Evolutionary conservation across 495 filamentous ascomycete species (phyloP).

Genomic region (Aspergillus leporis): DNA sequence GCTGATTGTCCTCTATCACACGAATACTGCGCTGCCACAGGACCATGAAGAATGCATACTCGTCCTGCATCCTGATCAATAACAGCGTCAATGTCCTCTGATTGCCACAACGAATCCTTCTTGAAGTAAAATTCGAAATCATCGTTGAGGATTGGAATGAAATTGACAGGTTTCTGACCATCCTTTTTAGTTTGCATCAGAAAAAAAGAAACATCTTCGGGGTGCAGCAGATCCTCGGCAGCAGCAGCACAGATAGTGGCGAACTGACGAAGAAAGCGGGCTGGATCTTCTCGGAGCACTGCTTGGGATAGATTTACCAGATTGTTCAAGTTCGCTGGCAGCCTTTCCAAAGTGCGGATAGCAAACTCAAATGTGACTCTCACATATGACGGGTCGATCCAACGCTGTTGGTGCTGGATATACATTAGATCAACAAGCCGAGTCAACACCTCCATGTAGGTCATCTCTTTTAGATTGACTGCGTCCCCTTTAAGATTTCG

Average conservation of each 20-base stretch:
- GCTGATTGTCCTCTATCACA: slow-evolving; percentile 27
- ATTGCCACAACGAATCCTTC: slow-evolving; percentile 48
- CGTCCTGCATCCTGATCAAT: slow-evolving; percentile 36
- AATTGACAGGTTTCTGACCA: slow-evolving; percentile 39
- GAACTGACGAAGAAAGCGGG: slow-evolving; percentile 18
- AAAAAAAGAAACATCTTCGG: slow-evolving; percentile 37
- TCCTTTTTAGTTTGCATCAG: slow-evolving; percentile 26
- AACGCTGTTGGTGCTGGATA: slow-evolving; percentile 32
- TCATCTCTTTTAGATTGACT: slow-evolving; percentile 41
- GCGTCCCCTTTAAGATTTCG: slow-evolving; percentile 20
- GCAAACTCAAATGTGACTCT: slow-evolving; percentile 30
- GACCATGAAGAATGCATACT: slow-evolving; percentile 43
- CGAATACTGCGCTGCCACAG: slow-evolving; percentile 37
- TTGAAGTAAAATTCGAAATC: slow-evolving; percentile 48
- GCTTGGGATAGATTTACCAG: not conserved
- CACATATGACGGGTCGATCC: slow-evolving; percentile 39
- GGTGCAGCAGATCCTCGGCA: slow-evolving; percentile 24
- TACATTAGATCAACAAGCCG: slow-evolving; percentile 39
- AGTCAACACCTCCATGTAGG: slow-evolving; percentile 35
- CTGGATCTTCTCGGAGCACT: slow-evolving; percentile 9
- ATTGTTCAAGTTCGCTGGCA: not conserved
- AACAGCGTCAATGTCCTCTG: slow-evolving; percentile 43
- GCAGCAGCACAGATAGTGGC: slow-evolving; percentile 21
- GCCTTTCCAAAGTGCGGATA: slow-evolving; percentile 27
- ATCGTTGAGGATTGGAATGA: slow-evolving; percentile 39